A percentile compares a stretch with the other conserved stretches of the same genome.
These are phyloP conservation scores for Didymella pomorum DNA, from an alignment of 2,329 filamentous ascomycete species.

Conservation along the genomic window DNA sequence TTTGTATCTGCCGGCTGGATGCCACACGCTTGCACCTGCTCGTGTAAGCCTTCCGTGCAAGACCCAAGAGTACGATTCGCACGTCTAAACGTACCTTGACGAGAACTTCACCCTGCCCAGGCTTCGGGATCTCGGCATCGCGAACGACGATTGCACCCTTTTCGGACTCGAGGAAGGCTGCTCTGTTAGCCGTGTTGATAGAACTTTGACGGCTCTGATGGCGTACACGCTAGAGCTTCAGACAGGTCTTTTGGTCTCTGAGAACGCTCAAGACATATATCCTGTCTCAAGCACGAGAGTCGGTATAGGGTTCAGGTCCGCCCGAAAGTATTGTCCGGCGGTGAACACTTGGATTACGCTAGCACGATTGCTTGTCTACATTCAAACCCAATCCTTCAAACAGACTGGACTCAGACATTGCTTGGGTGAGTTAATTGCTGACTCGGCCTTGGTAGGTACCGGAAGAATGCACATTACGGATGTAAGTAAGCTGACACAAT, in stretches of 20 bases:
- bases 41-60: neutral
- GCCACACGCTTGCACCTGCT: neutral
- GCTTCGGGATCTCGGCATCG: neutral
- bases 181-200: slow-evolving; percentile 26
- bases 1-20: neutral
- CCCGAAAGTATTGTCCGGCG: neutral
- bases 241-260: too few species aligned
- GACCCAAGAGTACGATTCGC: too few species aligned
- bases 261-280: too few species aligned
- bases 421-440: too few species aligned
- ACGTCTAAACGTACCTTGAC: neutral
- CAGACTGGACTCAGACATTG: too few species aligned
- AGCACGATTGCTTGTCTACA: neutral
- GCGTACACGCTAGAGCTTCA: too few species aligned
- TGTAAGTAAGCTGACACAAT: too few species aligned
- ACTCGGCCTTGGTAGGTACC: too few species aligned
- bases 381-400: too few species aligned
- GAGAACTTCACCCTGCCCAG: neutral
- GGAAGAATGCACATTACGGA: too few species aligned
- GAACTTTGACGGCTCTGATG: too few species aligned
- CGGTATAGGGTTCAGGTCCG: neutral
- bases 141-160: neutral
- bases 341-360: neutral
- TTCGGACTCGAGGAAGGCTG: slow-evolving; percentile 27
- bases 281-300: neutral